Base-by-base conservation (phyloP, 164 flowering plant species). In the Umbilicus rupestris region DNA sequence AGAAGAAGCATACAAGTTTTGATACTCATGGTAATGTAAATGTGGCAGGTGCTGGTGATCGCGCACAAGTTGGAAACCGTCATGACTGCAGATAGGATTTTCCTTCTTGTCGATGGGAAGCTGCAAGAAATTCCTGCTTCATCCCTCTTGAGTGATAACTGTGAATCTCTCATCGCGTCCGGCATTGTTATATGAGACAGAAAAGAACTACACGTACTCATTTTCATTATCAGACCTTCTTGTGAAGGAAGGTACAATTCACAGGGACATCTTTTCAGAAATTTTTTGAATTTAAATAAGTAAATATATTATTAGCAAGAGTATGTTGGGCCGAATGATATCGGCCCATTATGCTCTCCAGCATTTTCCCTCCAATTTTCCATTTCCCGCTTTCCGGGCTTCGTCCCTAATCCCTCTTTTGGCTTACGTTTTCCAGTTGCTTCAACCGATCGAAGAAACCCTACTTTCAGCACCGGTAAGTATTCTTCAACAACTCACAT, bases 1-100 rank as follows among this genome's bases (percentile, higher is more conserved):
- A n/a, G 37, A 35, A 35, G 37, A 7, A 6, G 4, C 1, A 3
- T 35, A 35, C 6, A 35, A 35, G 37, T 35, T 35, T 35, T 35
- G 4, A 3, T 0, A 3, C 7, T 35, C 6, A 33, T 52, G 9
- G 14, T 22, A 2, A 22, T 31, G n/a, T 63, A 20, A 29, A 39
- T 67, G 66, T 46, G 9, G 55, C 62, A 90, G 96, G 96, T 91
- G 55, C 73, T 91, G 58, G 87, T 89, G 41, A 87, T 91, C 68
- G 90, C 96, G 10, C 97, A 91, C 67, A 84, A 93, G 15, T 41
- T 87, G 76, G 97, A 88, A 74, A 90, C 97, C 14, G 79, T 87
- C 71, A 65, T 75, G 42, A 90, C 87, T 88, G 95, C 95, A 5
- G 75, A 88, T n/a, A 75, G 90, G 39, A 74, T 90, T 28, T 75